A percentile compares a stretch with the other conserved stretches of the same genome.
phyloP scores from a whole-genome alignment of 768 basidiomycete genomes.

The Suillus subluteus region DNA sequence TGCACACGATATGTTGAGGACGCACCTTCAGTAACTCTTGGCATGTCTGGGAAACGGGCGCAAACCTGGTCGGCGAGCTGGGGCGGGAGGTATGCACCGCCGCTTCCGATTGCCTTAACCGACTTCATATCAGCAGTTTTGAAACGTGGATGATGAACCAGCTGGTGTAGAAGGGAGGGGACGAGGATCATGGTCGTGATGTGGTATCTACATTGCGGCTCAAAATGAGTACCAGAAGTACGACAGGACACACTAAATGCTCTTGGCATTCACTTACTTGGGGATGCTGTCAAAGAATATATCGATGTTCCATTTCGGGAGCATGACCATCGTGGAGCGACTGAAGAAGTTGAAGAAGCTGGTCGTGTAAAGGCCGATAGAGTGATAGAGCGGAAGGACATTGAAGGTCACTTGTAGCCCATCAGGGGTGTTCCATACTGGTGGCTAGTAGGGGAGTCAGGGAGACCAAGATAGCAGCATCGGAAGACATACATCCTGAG shows the following conservation, averaged over 20 bases:
- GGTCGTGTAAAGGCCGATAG: slow-evolving; percentile 54
- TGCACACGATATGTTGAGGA: not conserved
- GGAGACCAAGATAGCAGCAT: slow-evolving; percentile 48
- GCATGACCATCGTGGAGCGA: slow-evolving; percentile 49
- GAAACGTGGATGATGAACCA: slow-evolving; percentile 50
- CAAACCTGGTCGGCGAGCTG: slow-evolving; percentile 44
- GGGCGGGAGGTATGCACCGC: slow-evolving; percentile 64
- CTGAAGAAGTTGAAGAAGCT: slow-evolving; percentile 46
- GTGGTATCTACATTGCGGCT: slow-evolving; percentile 44
- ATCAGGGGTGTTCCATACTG: slow-evolving; percentile 39
- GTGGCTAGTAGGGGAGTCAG: slow-evolving; percentile 45
- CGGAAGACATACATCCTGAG: slow-evolving; percentile 46
- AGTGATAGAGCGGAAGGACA: slow-evolving; percentile 65
- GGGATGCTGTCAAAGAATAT: slow-evolving; percentile 51
- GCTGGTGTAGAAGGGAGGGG: slow-evolving; percentile 60
- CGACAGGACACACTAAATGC: not conserved
- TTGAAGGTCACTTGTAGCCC: slow-evolving; percentile 48
- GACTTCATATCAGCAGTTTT: slow-evolving; percentile 52
- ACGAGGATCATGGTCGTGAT: slow-evolving; percentile 50
- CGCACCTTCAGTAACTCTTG: slow-evolving; percentile 46
- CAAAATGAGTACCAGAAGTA: not conserved
- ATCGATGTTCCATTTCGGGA: slow-evolving; percentile 58
- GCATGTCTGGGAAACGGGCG: slow-evolving; percentile 33
- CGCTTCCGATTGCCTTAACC: slow-evolving; percentile 42
- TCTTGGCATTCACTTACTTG: slow-evolving; percentile 42